phyloP scores from a whole-genome alignment of 352 stramenopile species.

The Thalassiosira pacifica region DNA sequence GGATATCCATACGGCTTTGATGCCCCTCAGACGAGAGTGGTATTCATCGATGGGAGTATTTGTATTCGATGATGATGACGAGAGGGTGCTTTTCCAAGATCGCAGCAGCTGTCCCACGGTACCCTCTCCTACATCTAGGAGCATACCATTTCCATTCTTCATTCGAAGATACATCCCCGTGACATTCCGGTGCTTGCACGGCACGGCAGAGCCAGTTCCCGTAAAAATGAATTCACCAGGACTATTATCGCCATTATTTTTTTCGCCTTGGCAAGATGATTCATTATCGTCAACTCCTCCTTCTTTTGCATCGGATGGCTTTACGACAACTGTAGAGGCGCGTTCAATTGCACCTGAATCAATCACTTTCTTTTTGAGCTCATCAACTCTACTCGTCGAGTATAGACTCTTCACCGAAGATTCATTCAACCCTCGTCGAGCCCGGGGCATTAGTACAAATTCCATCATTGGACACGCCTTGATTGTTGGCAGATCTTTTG shows the following conservation, averaged over 20 bases:
- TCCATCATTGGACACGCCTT: slow-evolving; percentile 64
- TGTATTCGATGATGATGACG: slow-evolving; percentile 2
- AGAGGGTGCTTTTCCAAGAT: slow-evolving; percentile 61
- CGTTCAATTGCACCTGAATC: slow-evolving; percentile 46
- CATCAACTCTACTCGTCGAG: slow-evolving; percentile 23
- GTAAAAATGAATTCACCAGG: slow-evolving; percentile 92
- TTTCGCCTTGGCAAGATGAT: not conserved
- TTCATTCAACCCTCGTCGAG: slow-evolving; percentile 64
- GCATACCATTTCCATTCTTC: slow-evolving; percentile 84
- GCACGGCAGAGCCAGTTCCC: slow-evolving; percentile 96
- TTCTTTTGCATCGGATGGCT: slow-evolving; percentile 20
- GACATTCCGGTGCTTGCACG: slow-evolving; percentile 98
- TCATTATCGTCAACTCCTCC: slow-evolving; percentile 8
- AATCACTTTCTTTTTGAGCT: slow-evolving; percentile 43
- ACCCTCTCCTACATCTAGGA: slow-evolving; percentile 97
- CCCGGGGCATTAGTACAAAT: slow-evolving; percentile 75
- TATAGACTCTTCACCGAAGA: slow-evolving; percentile 48
- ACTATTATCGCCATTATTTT: not conserved
- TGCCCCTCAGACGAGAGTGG: slow-evolving; percentile 75
- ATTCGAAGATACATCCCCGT: slow-evolving; percentile 93
- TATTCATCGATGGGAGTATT: slow-evolving; percentile 47
- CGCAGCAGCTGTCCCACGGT: slow-evolving; percentile 93
- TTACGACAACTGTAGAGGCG: slow-evolving; percentile 18
- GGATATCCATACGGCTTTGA: slow-evolving; percentile 96
- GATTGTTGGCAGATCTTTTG: slow-evolving; percentile 34